Conservation (phyloP, 352 stramenopile genomes). For the Pythium graminicola region DNA sequence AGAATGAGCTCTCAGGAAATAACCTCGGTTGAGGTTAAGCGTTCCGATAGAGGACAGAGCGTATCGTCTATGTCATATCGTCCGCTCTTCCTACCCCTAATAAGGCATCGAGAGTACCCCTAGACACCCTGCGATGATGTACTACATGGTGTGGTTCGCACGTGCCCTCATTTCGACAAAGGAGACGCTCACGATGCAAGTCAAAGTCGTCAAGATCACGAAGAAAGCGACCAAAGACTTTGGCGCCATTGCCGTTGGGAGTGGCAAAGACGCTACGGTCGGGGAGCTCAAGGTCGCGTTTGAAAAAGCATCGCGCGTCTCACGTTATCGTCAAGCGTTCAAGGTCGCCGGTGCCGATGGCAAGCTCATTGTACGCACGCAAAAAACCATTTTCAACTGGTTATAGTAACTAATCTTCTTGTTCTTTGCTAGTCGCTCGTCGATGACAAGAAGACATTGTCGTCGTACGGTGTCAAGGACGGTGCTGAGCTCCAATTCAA, state of each 20-base stretch:
- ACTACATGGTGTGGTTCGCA: no score
- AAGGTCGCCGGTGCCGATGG: slow-evolving; percentile 38
- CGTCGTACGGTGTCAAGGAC: slow-evolving; percentile 48
- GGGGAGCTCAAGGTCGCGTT: slow-evolving; percentile 51
- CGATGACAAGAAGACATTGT: slow-evolving; percentile 53
- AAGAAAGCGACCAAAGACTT: slow-evolving; percentile 53
- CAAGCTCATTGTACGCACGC: slow-evolving; percentile 27
- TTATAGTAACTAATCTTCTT: background rate
- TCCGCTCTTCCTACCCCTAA: no score
- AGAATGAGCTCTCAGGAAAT: no score
- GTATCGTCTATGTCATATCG: no score
- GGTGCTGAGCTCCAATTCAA: slow-evolving; percentile 56
- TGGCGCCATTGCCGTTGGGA: slow-evolving; percentile 32
- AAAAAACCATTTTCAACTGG: background rate
- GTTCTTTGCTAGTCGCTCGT: slow-evolving; percentile 29
- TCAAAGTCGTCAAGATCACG: slow-evolving; percentile 53
- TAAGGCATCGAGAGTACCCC: no score
- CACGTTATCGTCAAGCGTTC: slow-evolving; percentile 52
- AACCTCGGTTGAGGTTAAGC: no score
- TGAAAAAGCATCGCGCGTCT: slow-evolving; percentile 41
- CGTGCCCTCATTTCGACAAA: no score
- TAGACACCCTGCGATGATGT: no score
- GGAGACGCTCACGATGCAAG: slow-evolving; percentile 56
- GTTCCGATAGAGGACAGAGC: no score
- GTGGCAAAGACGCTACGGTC: slow-evolving; percentile 31